Conservation (phyloP, 371 early-diverging fungal species). For the Mortierella polycephala region DNA sequence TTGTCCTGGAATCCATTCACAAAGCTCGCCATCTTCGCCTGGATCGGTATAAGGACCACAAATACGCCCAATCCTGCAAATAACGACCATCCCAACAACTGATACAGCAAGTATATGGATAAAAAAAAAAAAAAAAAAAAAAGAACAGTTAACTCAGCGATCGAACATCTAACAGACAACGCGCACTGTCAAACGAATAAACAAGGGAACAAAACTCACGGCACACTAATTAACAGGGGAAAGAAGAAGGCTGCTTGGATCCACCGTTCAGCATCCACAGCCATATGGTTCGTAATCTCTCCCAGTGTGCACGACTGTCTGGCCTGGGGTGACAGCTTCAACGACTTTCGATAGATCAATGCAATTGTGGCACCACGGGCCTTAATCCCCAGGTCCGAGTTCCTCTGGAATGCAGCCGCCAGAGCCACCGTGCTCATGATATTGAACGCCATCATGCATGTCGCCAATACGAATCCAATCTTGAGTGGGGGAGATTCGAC, state of each 20-base stretch:
- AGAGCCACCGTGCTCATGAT: conserved; percentile 5
- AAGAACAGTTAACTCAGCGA: neutral
- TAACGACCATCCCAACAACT: conserved; percentile 83
- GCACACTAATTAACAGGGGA: conserved; percentile 22
- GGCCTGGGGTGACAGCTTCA: conserved; percentile 81
- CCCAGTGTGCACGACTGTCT: conserved; percentile 81
- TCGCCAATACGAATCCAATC: conserved; percentile 26
- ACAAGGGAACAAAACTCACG: conserved; percentile 12
- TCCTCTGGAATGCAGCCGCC: conserved; percentile 1
- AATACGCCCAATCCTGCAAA: conserved; percentile 30
- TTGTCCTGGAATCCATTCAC: conserved; percentile 29
- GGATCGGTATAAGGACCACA: conserved; percentile 29
- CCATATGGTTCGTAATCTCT: conserved; percentile 90
- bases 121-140: neutral
- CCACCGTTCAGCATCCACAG: conserved; percentile 45
- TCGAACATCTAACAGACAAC: neutral
- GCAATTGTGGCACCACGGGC: conserved; percentile 84
- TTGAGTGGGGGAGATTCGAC: conserved; percentile 8
- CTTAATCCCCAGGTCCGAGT: conserved; percentile 20
- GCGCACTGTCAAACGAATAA: neutral
- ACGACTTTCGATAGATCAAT: conserved; percentile 87
- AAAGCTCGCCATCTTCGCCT: conserved; percentile 23
- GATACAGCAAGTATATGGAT: conserved; percentile 73
- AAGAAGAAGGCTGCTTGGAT: conserved; percentile 15
- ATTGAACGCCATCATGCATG: conserved; percentile 23